These are phyloP conservation scores for Agarophyton chilense DNA, from an alignment of 23 red algal species.

Conservation along the genomic window DNA sequence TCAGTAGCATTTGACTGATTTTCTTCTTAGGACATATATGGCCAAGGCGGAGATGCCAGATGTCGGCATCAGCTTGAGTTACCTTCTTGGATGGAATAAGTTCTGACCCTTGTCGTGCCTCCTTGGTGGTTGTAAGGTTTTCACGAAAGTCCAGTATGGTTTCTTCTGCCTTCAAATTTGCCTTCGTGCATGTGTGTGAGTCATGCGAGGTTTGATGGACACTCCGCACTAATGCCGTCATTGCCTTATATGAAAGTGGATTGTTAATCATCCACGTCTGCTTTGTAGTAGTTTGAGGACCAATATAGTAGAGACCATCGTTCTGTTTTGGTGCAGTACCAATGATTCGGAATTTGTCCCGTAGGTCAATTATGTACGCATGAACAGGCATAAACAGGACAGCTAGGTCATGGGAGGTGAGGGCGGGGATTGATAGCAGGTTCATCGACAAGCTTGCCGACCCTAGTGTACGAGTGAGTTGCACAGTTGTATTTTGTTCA, in stretches of 20 bases:
- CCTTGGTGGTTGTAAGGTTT: no score
- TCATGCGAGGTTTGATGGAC: no score
- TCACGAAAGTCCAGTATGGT: no score
- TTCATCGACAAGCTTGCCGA: constrained; percentile 22
- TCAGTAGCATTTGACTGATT: neutral
- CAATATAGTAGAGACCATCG: constrained; percentile 42
- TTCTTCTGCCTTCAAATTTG: no score
- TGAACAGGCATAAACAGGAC: neutral
- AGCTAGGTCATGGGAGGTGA: neutral
- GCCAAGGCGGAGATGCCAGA: neutral
- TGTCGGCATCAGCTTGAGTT: neutral
- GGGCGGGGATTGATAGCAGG: constrained; percentile 45
- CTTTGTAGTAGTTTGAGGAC: neutral
- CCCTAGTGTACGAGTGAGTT: neutral
- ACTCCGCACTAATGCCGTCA: neutral
- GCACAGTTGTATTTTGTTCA: neutral
- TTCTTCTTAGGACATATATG: neutral
- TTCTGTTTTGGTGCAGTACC: constrained; percentile 2
- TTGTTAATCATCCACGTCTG: no score
- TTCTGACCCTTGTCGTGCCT: no score
- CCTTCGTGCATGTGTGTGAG: no score
- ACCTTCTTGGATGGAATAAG: no score
- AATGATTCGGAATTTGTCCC: constrained; percentile 5
- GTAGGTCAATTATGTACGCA: constrained; percentile 22
- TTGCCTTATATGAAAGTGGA: neutral